phyloP scores from a whole-genome alignment of 2,329 filamentous ascomycete species.

The Penicillium decumbens region DNA sequence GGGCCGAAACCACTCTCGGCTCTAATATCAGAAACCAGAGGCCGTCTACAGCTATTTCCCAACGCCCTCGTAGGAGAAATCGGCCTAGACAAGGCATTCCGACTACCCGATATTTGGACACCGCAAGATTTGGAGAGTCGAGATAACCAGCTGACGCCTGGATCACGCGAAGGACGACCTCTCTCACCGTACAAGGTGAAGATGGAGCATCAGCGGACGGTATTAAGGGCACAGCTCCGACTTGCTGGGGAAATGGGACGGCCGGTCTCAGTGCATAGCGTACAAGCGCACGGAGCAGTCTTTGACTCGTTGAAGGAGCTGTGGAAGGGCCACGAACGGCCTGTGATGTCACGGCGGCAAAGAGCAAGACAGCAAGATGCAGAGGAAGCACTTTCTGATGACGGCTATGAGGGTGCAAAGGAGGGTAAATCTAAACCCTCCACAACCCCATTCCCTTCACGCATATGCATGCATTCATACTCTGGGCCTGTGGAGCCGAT shows the following conservation, averaged over 20 bases:
- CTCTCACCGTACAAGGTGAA: slow-evolving; percentile 56
- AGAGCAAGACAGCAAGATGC: slow-evolving; percentile 33
- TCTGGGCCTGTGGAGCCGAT: slow-evolving; percentile 71
- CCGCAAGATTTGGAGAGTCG: slow-evolving; percentile 28
- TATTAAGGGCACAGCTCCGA: slow-evolving; percentile 55
- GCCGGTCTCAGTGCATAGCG: slow-evolving; percentile 59
- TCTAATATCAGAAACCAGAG: slow-evolving; percentile 49
- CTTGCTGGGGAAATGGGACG: slow-evolving; percentile 56
- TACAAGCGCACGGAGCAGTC: slow-evolving; percentile 58
- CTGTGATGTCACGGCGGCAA: slow-evolving; percentile 48
- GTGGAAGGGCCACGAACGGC: slow-evolving; percentile 56
- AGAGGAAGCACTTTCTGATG: slow-evolving; percentile 28
- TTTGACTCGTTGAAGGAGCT: slow-evolving; percentile 53
- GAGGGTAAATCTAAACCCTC: not conserved
- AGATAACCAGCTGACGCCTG: slow-evolving; percentile 49
- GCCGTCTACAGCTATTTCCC: slow-evolving; percentile 49
- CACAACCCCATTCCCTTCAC: slow-evolving; percentile 64
- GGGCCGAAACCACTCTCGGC: slow-evolving; percentile 50
- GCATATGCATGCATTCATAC: slow-evolving; percentile 92
- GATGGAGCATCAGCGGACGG: slow-evolving; percentile 53
- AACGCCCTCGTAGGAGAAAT: slow-evolving; percentile 58
- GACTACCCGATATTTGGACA: slow-evolving; percentile 53
- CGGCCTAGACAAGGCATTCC: slow-evolving; percentile 58
- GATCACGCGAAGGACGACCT: slow-evolving; percentile 55
- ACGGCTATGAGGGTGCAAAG: slow-evolving; percentile 5